phyloP scores from a whole-genome alignment of 225 moss, liverwort and hornwort species.

The Rhytidiadelphus loreus region DNA sequence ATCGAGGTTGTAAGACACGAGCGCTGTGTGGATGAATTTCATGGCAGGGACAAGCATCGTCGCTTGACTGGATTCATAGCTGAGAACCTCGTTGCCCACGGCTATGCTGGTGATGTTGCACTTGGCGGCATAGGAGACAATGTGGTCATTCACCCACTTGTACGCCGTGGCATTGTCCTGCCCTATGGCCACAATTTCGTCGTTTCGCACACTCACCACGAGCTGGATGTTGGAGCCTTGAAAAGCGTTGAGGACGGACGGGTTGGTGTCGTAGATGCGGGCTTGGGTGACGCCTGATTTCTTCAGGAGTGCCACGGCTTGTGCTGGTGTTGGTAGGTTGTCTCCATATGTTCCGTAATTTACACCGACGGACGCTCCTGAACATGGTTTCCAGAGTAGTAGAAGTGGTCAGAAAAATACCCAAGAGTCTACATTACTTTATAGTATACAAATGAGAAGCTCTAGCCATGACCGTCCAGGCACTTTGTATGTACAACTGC shows the following conservation, averaged over 20 bases:
- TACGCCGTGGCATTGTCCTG: constrained; percentile 48
- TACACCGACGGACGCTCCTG: constrained; percentile 43
- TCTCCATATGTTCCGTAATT: constrained; percentile 41
- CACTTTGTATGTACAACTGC: no score
- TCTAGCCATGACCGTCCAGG: no score
- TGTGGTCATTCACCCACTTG: constrained; percentile 66
- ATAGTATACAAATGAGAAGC: neutral
- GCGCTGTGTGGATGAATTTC: constrained; percentile 55
- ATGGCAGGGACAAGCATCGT: constrained; percentile 61
- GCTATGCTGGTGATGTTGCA: constrained; percentile 69
- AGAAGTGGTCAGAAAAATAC: neutral
- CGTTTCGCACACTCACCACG: constrained; percentile 53
- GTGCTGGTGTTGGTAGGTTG: constrained; percentile 31
- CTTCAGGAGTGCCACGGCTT: constrained; percentile 28
- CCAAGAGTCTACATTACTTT: no score
- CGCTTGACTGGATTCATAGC: constrained; percentile 19
- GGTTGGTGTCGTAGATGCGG: constrained; percentile 46
- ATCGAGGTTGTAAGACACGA: constrained; percentile 38
- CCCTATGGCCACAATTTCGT: constrained; percentile 53
- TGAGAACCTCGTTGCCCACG: constrained; percentile 68
- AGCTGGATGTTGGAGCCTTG: constrained; percentile 62
- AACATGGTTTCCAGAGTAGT: neutral
- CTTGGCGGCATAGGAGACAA: constrained; percentile 25
- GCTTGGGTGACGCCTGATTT: constrained; percentile 42
- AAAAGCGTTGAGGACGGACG: constrained; percentile 35